These are phyloP conservation scores for Ascodesmis nigricans DNA, from an alignment of 495 filamentous ascomycete species.

Conservation along the genomic window DNA sequence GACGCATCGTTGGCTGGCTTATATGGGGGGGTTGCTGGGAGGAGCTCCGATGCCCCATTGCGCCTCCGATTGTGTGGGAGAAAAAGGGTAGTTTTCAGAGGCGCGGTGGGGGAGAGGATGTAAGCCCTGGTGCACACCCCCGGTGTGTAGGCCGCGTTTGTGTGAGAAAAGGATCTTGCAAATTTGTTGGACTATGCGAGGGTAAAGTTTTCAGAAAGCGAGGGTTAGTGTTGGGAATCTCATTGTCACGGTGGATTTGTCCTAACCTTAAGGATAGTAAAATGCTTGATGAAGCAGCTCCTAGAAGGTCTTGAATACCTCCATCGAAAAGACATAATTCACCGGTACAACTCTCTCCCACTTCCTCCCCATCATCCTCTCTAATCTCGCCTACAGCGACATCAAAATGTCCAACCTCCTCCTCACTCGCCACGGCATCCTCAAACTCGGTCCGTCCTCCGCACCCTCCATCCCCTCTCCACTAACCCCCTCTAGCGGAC, in stretches of 20 bases:
- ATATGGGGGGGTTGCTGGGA: too few relatives aligned
- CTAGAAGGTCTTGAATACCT: constrained; percentile 28
- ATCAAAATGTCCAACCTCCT: constrained; percentile 30
- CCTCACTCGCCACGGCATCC: constrained; percentile 25
- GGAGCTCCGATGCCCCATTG: constrained; percentile 17
- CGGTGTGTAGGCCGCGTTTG: too few relatives aligned
- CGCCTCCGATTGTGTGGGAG: too few relatives aligned
- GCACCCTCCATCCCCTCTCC: background rate
- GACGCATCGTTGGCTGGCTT: too few relatives aligned
- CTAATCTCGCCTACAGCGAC: constrained; percentile 20
- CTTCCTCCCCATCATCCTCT: background rate
- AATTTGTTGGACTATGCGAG: constrained; percentile 26
- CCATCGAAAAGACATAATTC: constrained; percentile 27
- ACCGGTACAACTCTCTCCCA: constrained; percentile 20
- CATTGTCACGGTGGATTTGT: constrained; percentile 2
- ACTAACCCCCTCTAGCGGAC: constrained; percentile 22
- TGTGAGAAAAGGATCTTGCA: constrained; percentile 25
- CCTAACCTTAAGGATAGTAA: constrained; percentile 21
- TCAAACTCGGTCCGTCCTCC: constrained; percentile 25
- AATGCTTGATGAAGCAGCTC: constrained; percentile 28
- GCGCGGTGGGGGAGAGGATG: too few relatives aligned
- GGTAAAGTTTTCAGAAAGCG: constrained; percentile 27
- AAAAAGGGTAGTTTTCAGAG: too few relatives aligned
- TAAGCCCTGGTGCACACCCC: too few relatives aligned
- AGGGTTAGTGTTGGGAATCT: constrained; percentile 21